Evolutionary conservation across 192 early-diverging fungal species (phyloP).

Genomic region (Coemansia sp.): DNA sequence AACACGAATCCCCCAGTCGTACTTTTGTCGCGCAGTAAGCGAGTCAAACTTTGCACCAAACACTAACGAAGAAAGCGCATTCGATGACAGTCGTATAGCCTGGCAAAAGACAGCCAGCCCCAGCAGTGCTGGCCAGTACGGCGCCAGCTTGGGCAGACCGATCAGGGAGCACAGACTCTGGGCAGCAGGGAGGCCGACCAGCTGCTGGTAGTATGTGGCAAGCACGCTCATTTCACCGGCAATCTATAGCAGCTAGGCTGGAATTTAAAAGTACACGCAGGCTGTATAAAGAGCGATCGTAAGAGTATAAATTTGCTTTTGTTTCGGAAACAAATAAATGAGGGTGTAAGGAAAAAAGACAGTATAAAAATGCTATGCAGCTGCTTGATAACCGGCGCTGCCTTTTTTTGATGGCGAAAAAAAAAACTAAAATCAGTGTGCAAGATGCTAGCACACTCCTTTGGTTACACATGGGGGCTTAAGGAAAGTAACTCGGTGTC

Average conservation of each 20-base stretch:
- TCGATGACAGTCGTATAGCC: slow-evolving; percentile 60
- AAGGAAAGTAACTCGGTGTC: slow-evolving; percentile 3
- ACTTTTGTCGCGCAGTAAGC: slow-evolving; percentile 56
- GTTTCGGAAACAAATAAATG: too few relatives aligned
- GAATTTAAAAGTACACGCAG: slow-evolving; percentile 8
- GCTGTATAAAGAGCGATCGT: too few relatives aligned
- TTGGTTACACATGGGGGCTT: slow-evolving; percentile 2
- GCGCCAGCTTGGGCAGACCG: slow-evolving; percentile 56
- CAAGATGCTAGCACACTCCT: too few relatives aligned
- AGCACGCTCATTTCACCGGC: slow-evolving; percentile 28
- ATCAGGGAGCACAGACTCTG: slow-evolving; percentile 53
- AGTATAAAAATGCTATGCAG: too few relatives aligned
- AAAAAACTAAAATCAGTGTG: too few relatives aligned
- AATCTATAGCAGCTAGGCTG: not conserved
- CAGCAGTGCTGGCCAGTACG: slow-evolving; percentile 67
- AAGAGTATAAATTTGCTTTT: too few relatives aligned
- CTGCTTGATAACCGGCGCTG: too few relatives aligned
- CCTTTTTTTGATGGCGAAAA: too few relatives aligned
- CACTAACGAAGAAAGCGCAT: slow-evolving; percentile 59
- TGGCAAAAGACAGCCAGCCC: slow-evolving; percentile 54
- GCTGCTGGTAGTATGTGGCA: slow-evolving; percentile 30
- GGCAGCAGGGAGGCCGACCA: slow-evolving; percentile 41
- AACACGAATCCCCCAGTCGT: slow-evolving; percentile 76
- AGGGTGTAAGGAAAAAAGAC: too few relatives aligned
- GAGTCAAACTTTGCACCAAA: slow-evolving; percentile 67